phyloP scores from a whole-genome alignment of 2,329 filamentous ascomycete species.

The Cladophialophora psammophila region DNA sequence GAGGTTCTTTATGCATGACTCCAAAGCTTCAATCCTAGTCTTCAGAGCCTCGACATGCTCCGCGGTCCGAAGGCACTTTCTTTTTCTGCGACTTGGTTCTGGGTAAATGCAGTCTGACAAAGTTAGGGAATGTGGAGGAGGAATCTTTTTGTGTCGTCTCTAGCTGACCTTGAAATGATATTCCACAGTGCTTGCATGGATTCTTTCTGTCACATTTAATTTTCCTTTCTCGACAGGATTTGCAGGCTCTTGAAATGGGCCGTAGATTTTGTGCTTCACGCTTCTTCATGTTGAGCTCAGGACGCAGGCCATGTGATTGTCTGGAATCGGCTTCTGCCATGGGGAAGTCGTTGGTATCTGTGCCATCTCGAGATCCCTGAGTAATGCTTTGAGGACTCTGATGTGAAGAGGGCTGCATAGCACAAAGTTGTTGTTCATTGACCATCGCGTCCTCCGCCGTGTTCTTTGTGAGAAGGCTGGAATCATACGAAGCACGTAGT shows the following conservation, averaged over 20 bases:
- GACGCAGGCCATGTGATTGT: background rate
- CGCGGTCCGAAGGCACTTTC: constrained; percentile 10
- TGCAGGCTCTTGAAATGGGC: constrained; percentile 9
- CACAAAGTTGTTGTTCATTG: background rate
- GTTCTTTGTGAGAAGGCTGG: background rate
- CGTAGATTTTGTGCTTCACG: background rate
- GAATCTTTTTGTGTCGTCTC: background rate
- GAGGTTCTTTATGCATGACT: constrained; percentile 11
- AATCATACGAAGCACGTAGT: background rate
- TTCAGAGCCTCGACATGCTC: constrained; percentile 19
- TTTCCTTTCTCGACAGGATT: constrained; percentile 13
- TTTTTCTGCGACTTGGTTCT: constrained; percentile 13
- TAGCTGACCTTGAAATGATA: constrained; percentile 18
- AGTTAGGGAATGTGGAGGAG: background rate
- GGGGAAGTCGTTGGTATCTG: background rate
- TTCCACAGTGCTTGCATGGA: constrained; percentile 13
- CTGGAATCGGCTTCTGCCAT: background rate
- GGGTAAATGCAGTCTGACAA: constrained; percentile 9
- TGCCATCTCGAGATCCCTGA: background rate
- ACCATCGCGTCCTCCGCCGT: background rate
- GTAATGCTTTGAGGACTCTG: background rate
- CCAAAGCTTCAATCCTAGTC: constrained; percentile 7
- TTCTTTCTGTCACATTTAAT: constrained; percentile 12
- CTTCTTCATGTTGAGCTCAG: background rate
- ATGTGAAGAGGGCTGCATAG: background rate